phyloP scores from a whole-genome alignment of 768 basidiomycete genomes.

The Lactarius sp. region DNA sequence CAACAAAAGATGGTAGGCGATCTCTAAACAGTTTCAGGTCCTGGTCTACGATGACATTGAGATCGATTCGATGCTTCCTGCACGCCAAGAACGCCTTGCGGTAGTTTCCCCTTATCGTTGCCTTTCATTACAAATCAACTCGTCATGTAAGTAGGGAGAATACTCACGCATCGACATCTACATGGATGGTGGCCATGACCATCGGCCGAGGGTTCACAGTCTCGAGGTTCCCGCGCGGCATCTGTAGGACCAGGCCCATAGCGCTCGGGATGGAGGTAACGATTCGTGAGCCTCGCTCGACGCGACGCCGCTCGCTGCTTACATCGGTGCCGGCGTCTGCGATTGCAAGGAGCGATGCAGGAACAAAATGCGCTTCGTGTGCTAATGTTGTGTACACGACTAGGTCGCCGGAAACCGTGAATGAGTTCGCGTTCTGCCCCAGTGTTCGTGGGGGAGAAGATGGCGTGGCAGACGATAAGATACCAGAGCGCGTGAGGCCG shows the following conservation, averaged over 20 bases:
- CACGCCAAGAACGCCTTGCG: constrained; percentile 87
- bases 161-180: constrained; percentile 69
- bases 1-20: constrained; percentile 61
- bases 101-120: constrained; percentile 56
- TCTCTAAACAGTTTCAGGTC: constrained; percentile 61
- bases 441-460: constrained; percentile 31
- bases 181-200: constrained; percentile 77
- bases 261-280: constrained; percentile 82
- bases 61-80: constrained; percentile 89
- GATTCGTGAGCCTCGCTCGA: constrained; percentile 88
- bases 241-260: constrained; percentile 91
- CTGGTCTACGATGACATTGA: constrained; percentile 84
- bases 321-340: constrained; percentile 8
- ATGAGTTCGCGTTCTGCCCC: constrained; percentile 62
- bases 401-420: constrained; percentile 66
- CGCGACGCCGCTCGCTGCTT: constrained; percentile 64
- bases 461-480: constrained; percentile 2
- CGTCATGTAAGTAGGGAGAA: background rate
- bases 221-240: constrained; percentile 96
- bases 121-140: background rate
- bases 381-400: constrained; percentile 80
- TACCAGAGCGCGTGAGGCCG: constrained; percentile 18
- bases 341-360: constrained; percentile 38
- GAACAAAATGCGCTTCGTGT: constrained; percentile 76
- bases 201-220: constrained; percentile 90